phyloP scores from a whole-genome alignment of 306 rosid species.

The Leucaena leucocephala region DNA sequence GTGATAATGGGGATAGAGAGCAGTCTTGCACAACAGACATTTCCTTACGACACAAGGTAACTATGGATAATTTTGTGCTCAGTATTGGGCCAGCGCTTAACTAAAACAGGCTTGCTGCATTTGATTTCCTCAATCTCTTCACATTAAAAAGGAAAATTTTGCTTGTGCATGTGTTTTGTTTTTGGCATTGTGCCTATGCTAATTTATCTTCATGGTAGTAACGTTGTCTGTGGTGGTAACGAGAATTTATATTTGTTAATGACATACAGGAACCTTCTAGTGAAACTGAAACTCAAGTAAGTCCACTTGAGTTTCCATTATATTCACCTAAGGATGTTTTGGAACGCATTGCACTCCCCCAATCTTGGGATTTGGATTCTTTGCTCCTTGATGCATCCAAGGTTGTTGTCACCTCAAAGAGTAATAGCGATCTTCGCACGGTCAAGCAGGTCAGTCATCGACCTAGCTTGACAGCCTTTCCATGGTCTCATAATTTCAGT shows the following conservation, averaged over 20 bases:
- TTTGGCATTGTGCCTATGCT: neutral
- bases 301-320: conserved; percentile 65
- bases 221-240: conserved; percentile 6
- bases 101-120: conserved; percentile 23
- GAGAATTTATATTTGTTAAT: conserved; percentile 24
- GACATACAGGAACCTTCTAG: conserved; percentile 62
- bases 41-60: conserved; percentile 65
- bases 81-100: conserved; percentile 17
- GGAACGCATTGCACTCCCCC: conserved; percentile 68
- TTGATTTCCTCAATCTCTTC: conserved; percentile 25
- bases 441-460: conserved; percentile 74
- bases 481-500: conserved; percentile 84
- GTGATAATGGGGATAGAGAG: conserved; percentile 53
- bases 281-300: conserved; percentile 54
- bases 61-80: conserved; percentile 29
- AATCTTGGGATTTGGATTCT: conserved; percentile 79
- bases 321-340: conserved; percentile 67
- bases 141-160: neutral
- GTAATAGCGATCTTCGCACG: conserved; percentile 62
- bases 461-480: conserved; percentile 80
- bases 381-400: conserved; percentile 85
- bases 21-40: conserved; percentile 47
- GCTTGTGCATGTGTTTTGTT: conserved; percentile 24
- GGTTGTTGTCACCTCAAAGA: conserved; percentile 56
- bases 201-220: conserved; percentile 20